Conservation (phyloP, 768 basidiomycete genomes). For the Guyanaporus albipodus region DNA sequence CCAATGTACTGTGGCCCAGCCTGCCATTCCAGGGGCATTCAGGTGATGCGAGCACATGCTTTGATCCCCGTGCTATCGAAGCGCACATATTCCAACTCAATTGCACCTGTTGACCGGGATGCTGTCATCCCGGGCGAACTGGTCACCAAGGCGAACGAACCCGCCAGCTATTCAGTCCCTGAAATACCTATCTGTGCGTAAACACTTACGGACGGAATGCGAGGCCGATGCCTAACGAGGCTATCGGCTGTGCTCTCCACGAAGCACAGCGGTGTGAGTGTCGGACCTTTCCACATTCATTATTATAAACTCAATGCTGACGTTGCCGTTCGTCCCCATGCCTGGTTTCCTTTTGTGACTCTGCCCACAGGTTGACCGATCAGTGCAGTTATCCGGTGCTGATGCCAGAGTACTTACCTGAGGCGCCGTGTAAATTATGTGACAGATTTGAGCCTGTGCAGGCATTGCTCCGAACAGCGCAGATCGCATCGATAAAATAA, state of each 20-base stretch:
- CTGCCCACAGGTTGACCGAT: conserved; percentile 24
- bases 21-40: conserved; percentile 18
- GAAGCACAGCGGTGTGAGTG: conserved; percentile 10
- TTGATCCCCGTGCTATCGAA: conserved; percentile 28
- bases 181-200: conserved; percentile 21
- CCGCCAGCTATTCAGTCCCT: conserved; percentile 16
- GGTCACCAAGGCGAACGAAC: conserved; percentile 15
- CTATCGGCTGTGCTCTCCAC: conserved; percentile 25
- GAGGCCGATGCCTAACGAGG: conserved; percentile 15
- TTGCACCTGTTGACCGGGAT: conserved; percentile 22
- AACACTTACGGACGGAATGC: conserved; percentile 7
- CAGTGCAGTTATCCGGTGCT: conserved; percentile 19
- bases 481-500: conserved; percentile 4
- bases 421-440: conserved; percentile 16
- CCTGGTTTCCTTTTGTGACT: conserved; percentile 23
- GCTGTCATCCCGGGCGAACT: conserved; percentile 24
- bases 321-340: conserved; percentile 12
- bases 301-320: conserved; percentile 20
- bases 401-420: conserved; percentile 6
- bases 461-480: conserved; percentile 8
- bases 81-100: conserved; percentile 13
- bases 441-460: conserved; percentile 19
- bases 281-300: conserved; percentile 13
- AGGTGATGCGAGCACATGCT: conserved; percentile 12
- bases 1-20: conserved; percentile 7